Base-by-base conservation (phyloP, 345 rosid species). In the Aquilaria yunnanensis region DNA sequence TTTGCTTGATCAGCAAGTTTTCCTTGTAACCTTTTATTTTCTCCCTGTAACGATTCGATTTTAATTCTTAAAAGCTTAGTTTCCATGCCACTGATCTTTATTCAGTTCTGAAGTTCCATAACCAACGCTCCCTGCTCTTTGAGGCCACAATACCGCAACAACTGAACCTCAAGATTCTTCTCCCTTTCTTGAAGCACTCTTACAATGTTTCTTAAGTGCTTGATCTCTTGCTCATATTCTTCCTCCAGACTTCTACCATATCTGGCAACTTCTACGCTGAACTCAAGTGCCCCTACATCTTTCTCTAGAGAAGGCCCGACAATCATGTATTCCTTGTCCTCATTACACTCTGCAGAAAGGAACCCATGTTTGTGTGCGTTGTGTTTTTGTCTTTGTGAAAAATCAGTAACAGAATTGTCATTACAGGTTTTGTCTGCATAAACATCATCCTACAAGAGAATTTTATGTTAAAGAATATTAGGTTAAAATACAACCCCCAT, bases 41-140 rank as follows among this genome's bases (percentile, higher is more conserved):
- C 80, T 12, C 72, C 69, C 67, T 62, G 74, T 6, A 81, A 64
- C 32, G 82, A 62, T 51, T 81, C 80, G 3, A 81, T 81, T 66
- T 78, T 81, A 9, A 77, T 74, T 34, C 52, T 59, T 43, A 81
- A 69, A 51, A 81, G 70, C 76, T 73, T 73, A 49, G 74, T 66
- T 70, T 81, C 82, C 75, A 73, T 68, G 49, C 62, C 66, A 46
- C 61, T 78, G 70, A 81, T 49, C 66, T 75, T 78, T 58, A 81
- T 55, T 41, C 87, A 81, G 74, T 86, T 90, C 54, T 89, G 79
- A 29, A 90, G 84, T 73, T 90, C 97, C 46, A 58, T 59, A 37
- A 75, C 72, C 7, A 77, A 70, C 0, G 74, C 32, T 68, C 78
- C 77, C 48, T 81, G 85, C 68, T 81, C 82, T 61, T 78, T 78